phyloP scores from a whole-genome alignment of 257 asterid species.

The Plantago ovata region DNA sequence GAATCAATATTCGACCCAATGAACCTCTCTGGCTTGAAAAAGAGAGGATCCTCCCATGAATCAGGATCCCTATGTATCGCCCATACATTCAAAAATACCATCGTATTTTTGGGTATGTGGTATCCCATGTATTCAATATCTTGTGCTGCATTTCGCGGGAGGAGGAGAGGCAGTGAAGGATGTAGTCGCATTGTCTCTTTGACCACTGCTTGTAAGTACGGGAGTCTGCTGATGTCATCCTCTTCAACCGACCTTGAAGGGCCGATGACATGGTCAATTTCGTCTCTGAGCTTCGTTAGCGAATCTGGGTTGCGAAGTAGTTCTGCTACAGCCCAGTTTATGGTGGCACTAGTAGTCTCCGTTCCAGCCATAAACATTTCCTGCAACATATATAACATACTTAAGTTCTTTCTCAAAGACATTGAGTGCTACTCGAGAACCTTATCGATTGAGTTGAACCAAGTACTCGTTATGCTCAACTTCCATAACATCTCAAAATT shows the following conservation, averaged over 20 bases:
- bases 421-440: too few species aligned
- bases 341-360: constrained; percentile 22
- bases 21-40: constrained; percentile 36
- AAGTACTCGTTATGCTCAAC: too few species aligned
- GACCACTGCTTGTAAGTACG: constrained; percentile 22
- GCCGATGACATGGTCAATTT: constrained; percentile 20
- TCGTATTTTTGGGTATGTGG: constrained; percentile 23
- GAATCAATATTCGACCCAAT: constrained; percentile 22
- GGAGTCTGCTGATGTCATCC: constrained; percentile 13
- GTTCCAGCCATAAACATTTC: constrained; percentile 28
- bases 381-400: constrained; percentile 7
- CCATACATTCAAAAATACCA: constrained; percentile 24
- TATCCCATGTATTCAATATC: constrained; percentile 24
- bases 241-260: constrained; percentile 16
- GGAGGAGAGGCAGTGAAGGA: constrained; percentile 24
- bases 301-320: constrained; percentile 20
- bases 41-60: constrained; percentile 24
- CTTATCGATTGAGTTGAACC: too few species aligned
- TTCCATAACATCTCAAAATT: too few species aligned
- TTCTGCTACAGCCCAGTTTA: constrained; percentile 30
- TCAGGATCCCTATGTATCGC: constrained; percentile 37
- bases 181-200: constrained; percentile 31
- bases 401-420: too few species aligned
- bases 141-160: constrained; percentile 22
- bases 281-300: constrained; percentile 14